Percentiles rank a stretch among this genome's conserved stretches.
Conservation (phyloP, 2,329 filamentous ascomycete species). For the Mycosphaerella sp. region DNA sequence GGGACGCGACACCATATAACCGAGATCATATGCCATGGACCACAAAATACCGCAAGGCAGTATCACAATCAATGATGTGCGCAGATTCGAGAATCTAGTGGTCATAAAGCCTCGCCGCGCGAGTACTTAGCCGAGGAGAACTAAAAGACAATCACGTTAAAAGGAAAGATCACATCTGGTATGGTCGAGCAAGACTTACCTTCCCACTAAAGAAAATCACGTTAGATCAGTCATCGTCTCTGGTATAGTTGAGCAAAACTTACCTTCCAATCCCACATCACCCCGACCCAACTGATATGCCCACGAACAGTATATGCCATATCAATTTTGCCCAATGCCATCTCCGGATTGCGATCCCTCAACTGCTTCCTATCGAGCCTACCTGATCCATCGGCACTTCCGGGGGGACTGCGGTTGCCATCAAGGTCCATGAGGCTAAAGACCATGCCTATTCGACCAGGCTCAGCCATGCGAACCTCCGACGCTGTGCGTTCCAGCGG, state of each 20-base stretch:
- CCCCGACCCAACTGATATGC: conserved; percentile 61
- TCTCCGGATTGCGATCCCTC: conserved; percentile 3
- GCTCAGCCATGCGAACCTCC: conserved; percentile 20
- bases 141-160: conserved; percentile 5
- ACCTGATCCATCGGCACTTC: conserved; percentile 6
- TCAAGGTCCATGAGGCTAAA: conserved; percentile 27
- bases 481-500: conserved; percentile 18
- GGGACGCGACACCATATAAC: background rate
- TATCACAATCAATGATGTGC: background rate
- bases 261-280: conserved; percentile 69
- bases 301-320: conserved; percentile 59
- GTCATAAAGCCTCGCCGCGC: too few species aligned
- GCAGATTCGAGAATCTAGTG: background rate
- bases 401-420: conserved; percentile 7
- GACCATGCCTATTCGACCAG: conserved; percentile 32
- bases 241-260: conserved; percentile 28
- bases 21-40: background rate
- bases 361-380: conserved; percentile 1
- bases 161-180: background rate
- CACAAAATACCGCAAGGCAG: background rate
- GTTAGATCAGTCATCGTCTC: background rate
- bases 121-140: conserved; percentile 6
- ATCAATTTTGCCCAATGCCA: conserved; percentile 18
- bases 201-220: conserved; percentile 44
- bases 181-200: conserved; percentile 42